A percentile compares a stretch with the other conserved stretches of the same genome.
Evolutionary conservation across 164 flowering plant genomes (phyloP).

Genomic region (Vitis vinifera): ASM3070453v1 NC_081821.1:11577501-11578000

Average conservation of each 20-base stretch:
- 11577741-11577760: constrained; percentile 32
- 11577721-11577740: constrained; percentile 4
- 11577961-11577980: constrained; percentile 7
- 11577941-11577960: neutral
- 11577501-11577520: constrained; percentile 13
- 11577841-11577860: constrained; percentile 23
- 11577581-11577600: constrained; percentile 24
- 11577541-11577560: neutral
- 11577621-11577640: constrained; percentile 25
- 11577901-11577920: constrained; percentile 40
- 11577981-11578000: neutral
- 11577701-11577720: constrained; percentile 12
- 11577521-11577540: constrained; percentile 9
- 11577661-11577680: constrained; percentile 30
- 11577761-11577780: constrained; percentile 35
- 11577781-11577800: constrained; percentile 37
- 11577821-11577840: constrained; percentile 31
- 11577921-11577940: constrained; percentile 42
- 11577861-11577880: constrained; percentile 29
- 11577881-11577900: constrained; percentile 26
- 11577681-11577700: constrained; percentile 15
- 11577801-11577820: constrained; percentile 27
- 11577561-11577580: constrained; percentile 5
- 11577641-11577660: constrained; percentile 24
- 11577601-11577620: constrained; percentile 28